Percentiles rank a stretch among this genome's conserved stretches.
phyloP scores from a whole-genome alignment of 164 flowering plant genomes.

The Cinnamomum chago region DNA sequence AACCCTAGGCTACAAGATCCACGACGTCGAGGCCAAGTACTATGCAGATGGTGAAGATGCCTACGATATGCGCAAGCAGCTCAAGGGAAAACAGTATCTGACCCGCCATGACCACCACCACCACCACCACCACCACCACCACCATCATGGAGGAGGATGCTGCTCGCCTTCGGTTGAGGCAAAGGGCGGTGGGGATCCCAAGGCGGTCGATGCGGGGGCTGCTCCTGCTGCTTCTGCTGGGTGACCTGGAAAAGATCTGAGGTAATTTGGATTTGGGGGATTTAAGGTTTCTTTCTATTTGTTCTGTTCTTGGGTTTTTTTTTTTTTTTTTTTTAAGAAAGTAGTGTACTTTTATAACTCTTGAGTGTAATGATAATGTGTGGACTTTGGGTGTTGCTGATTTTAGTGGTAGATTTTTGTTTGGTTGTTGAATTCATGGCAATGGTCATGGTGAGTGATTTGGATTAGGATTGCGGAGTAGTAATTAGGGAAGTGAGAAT shows the following conservation, averaged over 20 bases:
- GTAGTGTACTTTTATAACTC: too few relatives aligned
- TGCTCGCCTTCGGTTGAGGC: constrained; percentile 42
- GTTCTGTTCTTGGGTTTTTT: too few relatives aligned
- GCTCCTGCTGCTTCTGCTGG: neutral
- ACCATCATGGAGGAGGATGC: constrained; percentile 37
- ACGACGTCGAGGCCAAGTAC: constrained; percentile 87
- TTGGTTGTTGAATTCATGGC: too few relatives aligned
- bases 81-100: constrained; percentile 51
- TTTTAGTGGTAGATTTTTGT: too few relatives aligned
- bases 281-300: neutral
- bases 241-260: neutral
- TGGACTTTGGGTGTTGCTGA: too few relatives aligned
- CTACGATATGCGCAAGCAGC: constrained; percentile 85
- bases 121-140: constrained; percentile 25
- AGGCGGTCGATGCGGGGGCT: neutral
- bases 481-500: too few relatives aligned
- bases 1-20: constrained; percentile 81
- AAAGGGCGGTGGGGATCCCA: constrained; percentile 3
- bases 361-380: too few relatives aligned
- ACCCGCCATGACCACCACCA: constrained; percentile 40
- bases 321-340: too few relatives aligned
- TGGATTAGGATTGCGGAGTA: too few relatives aligned
- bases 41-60: constrained; percentile 98
- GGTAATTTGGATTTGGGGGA: neutral
- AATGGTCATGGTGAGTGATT: too few relatives aligned